Base-by-base conservation (phyloP, 495 filamentous ascomycete genomes). In the Paragyromitra xinjiangensis region DNA sequence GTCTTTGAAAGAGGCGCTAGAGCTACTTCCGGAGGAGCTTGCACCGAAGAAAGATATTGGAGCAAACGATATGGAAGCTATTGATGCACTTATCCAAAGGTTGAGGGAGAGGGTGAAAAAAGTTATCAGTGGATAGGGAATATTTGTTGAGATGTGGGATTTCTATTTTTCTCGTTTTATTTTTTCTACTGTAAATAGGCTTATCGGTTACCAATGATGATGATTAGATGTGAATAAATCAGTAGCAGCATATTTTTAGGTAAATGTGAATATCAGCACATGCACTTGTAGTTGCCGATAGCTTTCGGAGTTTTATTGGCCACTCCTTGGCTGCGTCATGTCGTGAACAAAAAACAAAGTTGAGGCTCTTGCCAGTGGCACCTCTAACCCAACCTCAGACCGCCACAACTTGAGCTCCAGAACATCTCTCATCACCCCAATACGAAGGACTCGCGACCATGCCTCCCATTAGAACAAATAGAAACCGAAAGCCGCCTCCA, bases 401-500 rank as follows among this genome's bases (percentile, higher is more conserved):
- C 64, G 26, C 65, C 19, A 63, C 73, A 53, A 65, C 74, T 22
- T 37, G 69, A 73, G 68, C 68, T 77, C 29, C 22, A 37, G 39
- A 69, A 58, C 12, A n/a, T 64, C 42, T 22, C 50, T 45, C 26
- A 59, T 53, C 14, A 80, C 73, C 71, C 82, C 55, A 40, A 40
- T 26, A 77, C 65, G 29, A 39, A 53, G 50, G 55, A 59, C 55
- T 44, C 65, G 19, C 78, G 65, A 88, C 55, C 34, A 98, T 99
- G 95, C 95, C 95, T 69, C 91, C 94, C 6, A 90, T 97, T 69
- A 91, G 95, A 80, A 86, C 88, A 63, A 88, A 85, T 44, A 86
- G 90, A 51, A 90, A 90, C 75, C 91, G 92, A 83, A 98, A 98
- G 86, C 89, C 95, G 72, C 95, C 95, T 51, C 95, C 95, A 50